phyloP scores from a whole-genome alignment of 768 basidiomycete species.

The Russula compacta region DNA sequence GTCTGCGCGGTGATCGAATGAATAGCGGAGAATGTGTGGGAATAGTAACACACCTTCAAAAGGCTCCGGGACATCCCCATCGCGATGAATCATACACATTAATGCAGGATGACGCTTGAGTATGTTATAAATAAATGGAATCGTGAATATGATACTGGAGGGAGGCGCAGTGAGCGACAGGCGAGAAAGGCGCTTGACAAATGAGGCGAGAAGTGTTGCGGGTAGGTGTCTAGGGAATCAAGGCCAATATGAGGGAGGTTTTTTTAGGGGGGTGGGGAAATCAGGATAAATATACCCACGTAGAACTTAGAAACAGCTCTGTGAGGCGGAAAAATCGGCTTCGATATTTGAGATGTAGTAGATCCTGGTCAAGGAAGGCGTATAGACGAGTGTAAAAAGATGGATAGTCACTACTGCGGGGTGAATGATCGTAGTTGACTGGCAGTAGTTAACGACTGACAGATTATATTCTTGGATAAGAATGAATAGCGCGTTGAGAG shows the following conservation, averaged over 20 bases:
- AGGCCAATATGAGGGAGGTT: not conserved
- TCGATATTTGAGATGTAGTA: conserved; percentile 87
- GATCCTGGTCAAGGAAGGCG: conserved; percentile 75
- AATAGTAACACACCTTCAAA: conserved; percentile 1
- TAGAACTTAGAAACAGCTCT: conserved; percentile 85
- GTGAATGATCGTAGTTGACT: not conserved
- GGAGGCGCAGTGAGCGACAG: conserved; percentile 82
- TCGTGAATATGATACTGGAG: conserved; percentile 79
- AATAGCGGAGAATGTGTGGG: not conserved
- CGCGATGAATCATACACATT: conserved; percentile 88
- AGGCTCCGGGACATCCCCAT: conserved; percentile 28
- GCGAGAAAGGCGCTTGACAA: conserved; percentile 83
- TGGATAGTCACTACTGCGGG: conserved; percentile 72
- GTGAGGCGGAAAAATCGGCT: conserved; percentile 91
- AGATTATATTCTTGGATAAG: conserved; percentile 91
- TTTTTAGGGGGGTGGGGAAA: not conserved
- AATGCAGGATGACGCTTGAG: conserved; percentile 86
- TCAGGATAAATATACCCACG: conserved; percentile 36
- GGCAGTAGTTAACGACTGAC: conserved; percentile 37
- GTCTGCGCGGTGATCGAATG: conserved; percentile 32
- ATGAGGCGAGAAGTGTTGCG: conserved; percentile 85
- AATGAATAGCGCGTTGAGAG: conserved; percentile 83
- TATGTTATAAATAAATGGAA: conserved; percentile 92
- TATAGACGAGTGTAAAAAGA: conserved; percentile 92
- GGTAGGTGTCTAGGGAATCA: conserved; percentile 63